A percentile compares a stretch with the other conserved stretches of the same genome.
These are phyloP conservation scores for Puccinia coronata DNA, from an alignment of 1,284 basidiomycete genomes.

Conservation along the genomic window DNA sequence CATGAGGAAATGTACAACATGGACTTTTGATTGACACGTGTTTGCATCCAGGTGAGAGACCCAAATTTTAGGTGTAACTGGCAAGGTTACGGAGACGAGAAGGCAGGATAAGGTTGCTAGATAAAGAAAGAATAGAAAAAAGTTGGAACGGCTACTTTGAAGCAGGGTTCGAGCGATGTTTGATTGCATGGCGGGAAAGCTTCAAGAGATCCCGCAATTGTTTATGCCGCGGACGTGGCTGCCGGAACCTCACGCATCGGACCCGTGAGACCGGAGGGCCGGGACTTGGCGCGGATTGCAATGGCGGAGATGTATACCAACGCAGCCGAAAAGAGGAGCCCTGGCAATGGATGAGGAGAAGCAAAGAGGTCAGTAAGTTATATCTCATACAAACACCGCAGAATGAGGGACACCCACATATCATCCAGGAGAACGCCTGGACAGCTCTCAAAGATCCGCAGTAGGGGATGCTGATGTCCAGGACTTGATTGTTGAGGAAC, in stretches of 20 bases:
- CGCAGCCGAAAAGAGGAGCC: slow-evolving; percentile 21
- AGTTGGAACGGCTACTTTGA: too few species aligned
- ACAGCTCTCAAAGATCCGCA: slow-evolving; percentile 38
- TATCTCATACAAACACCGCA: neutral
- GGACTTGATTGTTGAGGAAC: slow-evolving; percentile 16
- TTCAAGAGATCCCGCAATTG: neutral
- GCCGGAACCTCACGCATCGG: slow-evolving; percentile 39
- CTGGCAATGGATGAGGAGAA: neutral
- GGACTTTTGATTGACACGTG: neutral
- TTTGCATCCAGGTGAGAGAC: neutral
- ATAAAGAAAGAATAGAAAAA: neutral
- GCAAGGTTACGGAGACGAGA: neutral
- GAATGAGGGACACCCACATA: slow-evolving; percentile 24
- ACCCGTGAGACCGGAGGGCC: slow-evolving; percentile 4
- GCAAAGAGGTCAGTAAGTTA: neutral
- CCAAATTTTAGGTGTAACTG: neutral
- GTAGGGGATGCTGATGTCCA: slow-evolving; percentile 29
- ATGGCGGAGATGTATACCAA: slow-evolving; percentile 12
- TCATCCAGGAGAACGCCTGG: slow-evolving; percentile 47
- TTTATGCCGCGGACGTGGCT: slow-evolving; percentile 8
- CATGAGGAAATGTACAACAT: neutral
- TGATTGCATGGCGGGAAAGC: neutral
- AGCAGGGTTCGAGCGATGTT: neutral
- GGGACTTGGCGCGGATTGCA: neutral
- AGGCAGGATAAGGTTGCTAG: neutral